These are phyloP conservation scores for Marasmius fiardii DNA, from an alignment of 1,284 basidiomycete genomes.

Conservation along the genomic window DNA sequence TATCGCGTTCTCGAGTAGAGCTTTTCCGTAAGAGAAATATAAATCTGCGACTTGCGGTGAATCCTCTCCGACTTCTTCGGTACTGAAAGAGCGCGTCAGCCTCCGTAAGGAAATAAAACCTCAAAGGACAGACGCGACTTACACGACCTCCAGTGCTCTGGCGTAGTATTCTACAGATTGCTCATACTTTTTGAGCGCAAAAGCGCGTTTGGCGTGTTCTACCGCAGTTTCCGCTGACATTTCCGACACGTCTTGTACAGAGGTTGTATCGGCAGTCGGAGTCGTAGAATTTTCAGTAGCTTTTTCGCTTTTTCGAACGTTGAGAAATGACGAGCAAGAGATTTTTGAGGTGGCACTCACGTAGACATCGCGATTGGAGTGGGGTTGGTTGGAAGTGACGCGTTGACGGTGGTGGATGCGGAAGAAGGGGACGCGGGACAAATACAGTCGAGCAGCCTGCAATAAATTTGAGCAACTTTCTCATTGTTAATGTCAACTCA, in stretches of 20 bases:
- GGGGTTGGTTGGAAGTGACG: not conserved
- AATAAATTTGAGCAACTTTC: too few relatives aligned
- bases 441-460: not conserved
- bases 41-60: slow-evolving; percentile 78
- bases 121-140: slow-evolving; percentile 30
- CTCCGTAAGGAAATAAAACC: slow-evolving; percentile 15
- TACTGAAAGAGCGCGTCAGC: slow-evolving; percentile 41
- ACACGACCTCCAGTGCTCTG: slow-evolving; percentile 81
- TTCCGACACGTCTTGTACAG: not conserved
- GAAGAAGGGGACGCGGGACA: not conserved
- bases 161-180: slow-evolving; percentile 84
- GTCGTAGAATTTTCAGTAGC: not conserved
- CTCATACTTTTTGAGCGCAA: slow-evolving; percentile 84
- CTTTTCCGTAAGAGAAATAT: slow-evolving; percentile 84
- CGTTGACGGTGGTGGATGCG: not conserved
- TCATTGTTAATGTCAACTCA: too few relatives aligned
- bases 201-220: slow-evolving; percentile 80
- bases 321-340: not conserved
- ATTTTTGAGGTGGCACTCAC: not conserved
- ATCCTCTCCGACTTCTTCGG: slow-evolving; percentile 68
- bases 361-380: not conserved
- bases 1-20: slow-evolving; percentile 85
- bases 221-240: slow-evolving; percentile 53
- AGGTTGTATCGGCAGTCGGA: not conserved
- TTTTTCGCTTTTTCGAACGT: not conserved